Conservation (phyloP, 768 basidiomycete species). For the Pluteus cervinus region DNA sequence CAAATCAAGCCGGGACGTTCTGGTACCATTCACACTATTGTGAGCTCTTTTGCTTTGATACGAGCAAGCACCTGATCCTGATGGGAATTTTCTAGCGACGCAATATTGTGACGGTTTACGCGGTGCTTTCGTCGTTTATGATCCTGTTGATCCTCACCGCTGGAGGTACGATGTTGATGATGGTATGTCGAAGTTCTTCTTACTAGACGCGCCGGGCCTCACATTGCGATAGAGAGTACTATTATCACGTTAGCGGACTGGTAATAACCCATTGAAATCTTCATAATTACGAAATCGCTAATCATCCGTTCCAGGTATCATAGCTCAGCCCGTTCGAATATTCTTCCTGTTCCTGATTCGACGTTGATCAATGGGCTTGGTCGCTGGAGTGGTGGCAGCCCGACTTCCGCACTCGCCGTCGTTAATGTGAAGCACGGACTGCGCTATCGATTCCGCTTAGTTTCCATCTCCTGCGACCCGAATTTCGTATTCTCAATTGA, state of each 20-base stretch:
- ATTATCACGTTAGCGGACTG: constrained; percentile 36
- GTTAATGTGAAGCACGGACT: constrained; percentile 31
- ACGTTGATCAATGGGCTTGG: constrained; percentile 45
- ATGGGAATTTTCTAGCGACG: constrained; percentile 12
- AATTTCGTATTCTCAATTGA: constrained; percentile 33
- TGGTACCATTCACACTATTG: constrained; percentile 29
- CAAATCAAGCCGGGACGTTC: constrained; percentile 36
- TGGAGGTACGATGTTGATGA: constrained; percentile 20
- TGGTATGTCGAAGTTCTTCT: constrained; percentile 15
- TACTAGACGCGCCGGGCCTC: neutral
- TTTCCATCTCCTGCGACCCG: constrained; percentile 40
- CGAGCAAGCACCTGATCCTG: too few species aligned
- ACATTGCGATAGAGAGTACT: constrained; percentile 26
- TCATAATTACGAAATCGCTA: neutral
- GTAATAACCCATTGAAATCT: constrained; percentile 14
- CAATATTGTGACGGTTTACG: constrained; percentile 46
- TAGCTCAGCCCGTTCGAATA: constrained; percentile 8
- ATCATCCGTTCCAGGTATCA: constrained; percentile 21
- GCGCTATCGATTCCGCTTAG: constrained; percentile 47
- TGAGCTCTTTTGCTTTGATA: too few species aligned
- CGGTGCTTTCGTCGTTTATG: constrained; percentile 31
- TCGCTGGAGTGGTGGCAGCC: constrained; percentile 31
- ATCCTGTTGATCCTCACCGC: constrained; percentile 27
- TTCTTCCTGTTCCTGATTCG: constrained; percentile 16
- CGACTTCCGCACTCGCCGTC: constrained; percentile 24